phyloP scores from a whole-genome alignment of 768 basidiomycete genomes.

The Pulveroboletus sp. region DNA sequence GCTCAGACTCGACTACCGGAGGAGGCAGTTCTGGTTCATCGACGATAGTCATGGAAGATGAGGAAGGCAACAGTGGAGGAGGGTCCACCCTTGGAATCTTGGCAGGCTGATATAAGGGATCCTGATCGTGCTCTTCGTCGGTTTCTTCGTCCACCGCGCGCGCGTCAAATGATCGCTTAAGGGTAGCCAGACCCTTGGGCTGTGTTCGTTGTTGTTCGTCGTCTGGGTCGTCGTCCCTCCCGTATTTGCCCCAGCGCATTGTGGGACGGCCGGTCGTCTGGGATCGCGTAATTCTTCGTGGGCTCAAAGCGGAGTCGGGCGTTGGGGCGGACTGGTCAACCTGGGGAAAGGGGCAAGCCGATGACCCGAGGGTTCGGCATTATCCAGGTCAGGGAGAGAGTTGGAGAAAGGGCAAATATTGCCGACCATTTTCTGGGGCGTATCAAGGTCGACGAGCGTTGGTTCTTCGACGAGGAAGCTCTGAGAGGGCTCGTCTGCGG shows the following conservation, averaged over 20 bases:
- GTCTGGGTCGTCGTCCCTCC: constrained; percentile 29
- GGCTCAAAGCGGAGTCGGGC: constrained; percentile 22
- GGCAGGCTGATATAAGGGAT: constrained; percentile 15
- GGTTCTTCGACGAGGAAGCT: constrained; percentile 15
- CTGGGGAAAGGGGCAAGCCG: constrained; percentile 23
- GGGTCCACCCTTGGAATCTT: constrained; percentile 31
- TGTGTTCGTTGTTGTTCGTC: constrained; percentile 16
- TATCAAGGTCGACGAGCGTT: constrained; percentile 25
- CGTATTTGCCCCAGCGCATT: constrained; percentile 33
- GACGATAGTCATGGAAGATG: constrained; percentile 29
- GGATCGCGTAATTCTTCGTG: constrained; percentile 31
- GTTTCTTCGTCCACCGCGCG: constrained; percentile 35
- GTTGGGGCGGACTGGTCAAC: constrained; percentile 18
- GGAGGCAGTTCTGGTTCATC: constrained; percentile 20
- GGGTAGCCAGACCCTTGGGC: constrained; percentile 18
- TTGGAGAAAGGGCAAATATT: constrained; percentile 28
- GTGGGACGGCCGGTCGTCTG: constrained; percentile 34
- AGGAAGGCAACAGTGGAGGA: constrained; percentile 19
- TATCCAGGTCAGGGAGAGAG: constrained; percentile 24
- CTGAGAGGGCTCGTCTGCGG: constrained; percentile 6
- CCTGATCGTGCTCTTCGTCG: constrained; percentile 28
- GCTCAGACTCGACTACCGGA: constrained; percentile 8
- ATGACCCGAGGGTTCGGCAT: constrained; percentile 28
- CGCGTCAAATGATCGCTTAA: constrained; percentile 34
- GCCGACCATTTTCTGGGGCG: constrained; percentile 30